A percentile compares a stretch with the other conserved stretches of the same genome.
phyloP scores from a whole-genome alignment of 352 stramenopile genomes.

The Aphanomyces stellatus region DNA sequence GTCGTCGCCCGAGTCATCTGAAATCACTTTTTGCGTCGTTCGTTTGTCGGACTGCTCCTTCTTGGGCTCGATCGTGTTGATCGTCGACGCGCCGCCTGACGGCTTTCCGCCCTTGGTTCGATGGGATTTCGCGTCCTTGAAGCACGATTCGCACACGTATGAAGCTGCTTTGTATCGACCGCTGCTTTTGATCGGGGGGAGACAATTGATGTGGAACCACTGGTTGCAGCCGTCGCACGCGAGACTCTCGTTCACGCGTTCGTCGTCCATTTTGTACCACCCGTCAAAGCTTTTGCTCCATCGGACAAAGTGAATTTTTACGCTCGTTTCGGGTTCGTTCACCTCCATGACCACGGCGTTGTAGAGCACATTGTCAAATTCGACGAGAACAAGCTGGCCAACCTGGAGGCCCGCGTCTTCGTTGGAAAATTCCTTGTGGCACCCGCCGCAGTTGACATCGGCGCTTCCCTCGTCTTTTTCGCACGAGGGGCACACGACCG shows the following conservation, averaged over 20 bases:
- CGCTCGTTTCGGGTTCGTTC: slow-evolving; percentile 53
- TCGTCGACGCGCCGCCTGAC: neutral
- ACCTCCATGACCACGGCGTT: slow-evolving; percentile 79
- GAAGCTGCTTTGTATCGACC: slow-evolving; percentile 78
- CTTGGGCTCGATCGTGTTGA: slow-evolving; percentile 25
- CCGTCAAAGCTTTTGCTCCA: slow-evolving; percentile 85
- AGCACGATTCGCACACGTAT: slow-evolving; percentile 75
- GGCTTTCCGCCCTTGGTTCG: slow-evolving; percentile 37
- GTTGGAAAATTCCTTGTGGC: slow-evolving; percentile 24
- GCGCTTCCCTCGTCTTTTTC: slow-evolving; percentile 39
- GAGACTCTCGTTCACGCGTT: slow-evolving; percentile 83
- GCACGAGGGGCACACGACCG: slow-evolving; percentile 19
- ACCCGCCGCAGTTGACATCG: slow-evolving; percentile 58
- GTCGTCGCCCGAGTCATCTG: neutral
- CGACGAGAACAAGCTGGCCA: slow-evolving; percentile 75
- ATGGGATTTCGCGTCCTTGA: slow-evolving; percentile 63
- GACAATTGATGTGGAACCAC: slow-evolving; percentile 82
- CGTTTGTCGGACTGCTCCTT: slow-evolving; percentile 14
- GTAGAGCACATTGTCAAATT: slow-evolving; percentile 82
- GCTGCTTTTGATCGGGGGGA: slow-evolving; percentile 77
- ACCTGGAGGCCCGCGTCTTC: slow-evolving; percentile 51
- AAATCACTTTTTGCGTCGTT: slow-evolving; percentile 22
- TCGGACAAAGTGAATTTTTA: slow-evolving; percentile 82
- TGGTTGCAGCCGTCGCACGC: slow-evolving; percentile 83
- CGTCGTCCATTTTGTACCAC: slow-evolving; percentile 85